Percentiles rank a stretch among this genome's conserved stretches.
Evolutionary conservation across 2,329 filamentous ascomycete species (phyloP).

Genomic region (Penicillium italicum): DNA sequence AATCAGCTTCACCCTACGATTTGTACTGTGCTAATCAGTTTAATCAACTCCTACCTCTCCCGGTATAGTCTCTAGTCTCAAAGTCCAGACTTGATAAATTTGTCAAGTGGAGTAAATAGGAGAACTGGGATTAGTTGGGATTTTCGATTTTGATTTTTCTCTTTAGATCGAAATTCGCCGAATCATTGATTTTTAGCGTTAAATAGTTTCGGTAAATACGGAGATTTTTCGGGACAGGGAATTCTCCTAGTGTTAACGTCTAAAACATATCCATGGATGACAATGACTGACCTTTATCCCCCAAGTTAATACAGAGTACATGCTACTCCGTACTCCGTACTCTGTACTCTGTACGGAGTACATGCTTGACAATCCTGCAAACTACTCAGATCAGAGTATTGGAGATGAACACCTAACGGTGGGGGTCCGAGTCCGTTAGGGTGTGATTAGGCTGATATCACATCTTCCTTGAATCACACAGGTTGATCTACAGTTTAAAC

Average conservation of each 20-base stretch:
- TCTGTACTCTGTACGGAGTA: background rate
- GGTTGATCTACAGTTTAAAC: slow-evolving; percentile 4
- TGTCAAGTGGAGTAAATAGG: background rate
- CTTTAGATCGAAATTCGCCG: slow-evolving; percentile 2
- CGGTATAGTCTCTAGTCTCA: slow-evolving; percentile 1
- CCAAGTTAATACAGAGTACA: too few relatives aligned
- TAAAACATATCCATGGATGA: background rate
- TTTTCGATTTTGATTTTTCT: too few relatives aligned
- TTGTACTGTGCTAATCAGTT: background rate
- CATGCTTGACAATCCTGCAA: background rate
- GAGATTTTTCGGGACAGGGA: slow-evolving; percentile 8
- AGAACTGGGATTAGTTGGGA: too few relatives aligned
- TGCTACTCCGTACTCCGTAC: too few relatives aligned
- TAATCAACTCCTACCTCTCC: slow-evolving; percentile 3
- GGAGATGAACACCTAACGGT: background rate
- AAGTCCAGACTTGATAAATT: background rate
- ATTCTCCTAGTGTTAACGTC: slow-evolving; percentile 5
- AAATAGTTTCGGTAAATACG: slow-evolving; percentile 3
- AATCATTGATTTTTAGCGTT: background rate
- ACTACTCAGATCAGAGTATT: background rate
- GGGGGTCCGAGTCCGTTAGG: background rate
- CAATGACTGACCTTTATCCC: too few relatives aligned
- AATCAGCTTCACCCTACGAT: background rate
- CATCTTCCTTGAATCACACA: slow-evolving; percentile 1
- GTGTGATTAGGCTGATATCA: slow-evolving; percentile 8